phyloP scores from a whole-genome alignment of 768 basidiomycete genomes.

The Mycena floridula region DNA sequence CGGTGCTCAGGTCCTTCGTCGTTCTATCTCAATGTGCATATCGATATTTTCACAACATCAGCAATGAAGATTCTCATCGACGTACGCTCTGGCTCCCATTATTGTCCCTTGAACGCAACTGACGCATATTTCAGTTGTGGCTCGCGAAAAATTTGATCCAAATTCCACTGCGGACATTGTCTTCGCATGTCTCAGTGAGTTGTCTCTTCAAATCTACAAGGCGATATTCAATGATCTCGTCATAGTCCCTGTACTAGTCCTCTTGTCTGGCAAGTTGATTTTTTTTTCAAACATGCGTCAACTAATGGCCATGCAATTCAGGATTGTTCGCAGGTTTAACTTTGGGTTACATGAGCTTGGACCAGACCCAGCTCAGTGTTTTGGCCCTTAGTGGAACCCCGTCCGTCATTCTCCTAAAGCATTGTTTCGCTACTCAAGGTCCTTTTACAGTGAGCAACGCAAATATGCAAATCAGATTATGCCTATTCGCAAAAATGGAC shows the following conservation, averaged over 20 bases:
- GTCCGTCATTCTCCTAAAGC: constrained; percentile 2
- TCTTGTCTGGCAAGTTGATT: constrained; percentile 35
- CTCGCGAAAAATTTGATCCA: not conserved
- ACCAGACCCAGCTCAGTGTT: constrained; percentile 89
- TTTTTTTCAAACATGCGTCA: not conserved
- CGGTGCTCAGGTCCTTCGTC: too few species aligned
- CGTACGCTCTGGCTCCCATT: too few species aligned
- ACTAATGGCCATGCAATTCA: constrained; percentile 15
- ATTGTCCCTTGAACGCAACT: too few species aligned
- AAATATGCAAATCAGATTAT: constrained; percentile 79
- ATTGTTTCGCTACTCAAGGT: not conserved
- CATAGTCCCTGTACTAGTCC: constrained; percentile 80
- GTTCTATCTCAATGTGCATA: too few species aligned
- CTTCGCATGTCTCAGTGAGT: too few species aligned
- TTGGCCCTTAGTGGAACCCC: constrained; percentile 35
- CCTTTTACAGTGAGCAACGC: constrained; percentile 57
- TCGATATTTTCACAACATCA: too few species aligned
- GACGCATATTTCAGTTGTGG: too few species aligned
- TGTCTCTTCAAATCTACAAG: too few species aligned
- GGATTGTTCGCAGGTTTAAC: constrained; percentile 91
- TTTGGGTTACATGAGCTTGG: constrained; percentile 88
- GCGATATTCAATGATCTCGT: too few species aligned
- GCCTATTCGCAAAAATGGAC: constrained; percentile 81
- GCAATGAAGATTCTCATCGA: too few species aligned
- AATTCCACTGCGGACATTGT: not conserved